Percentiles rank a stretch among this genome's conserved stretches.
phyloP scores from a whole-genome alignment of 2,329 filamentous ascomycete species.

The Lachnellula subtilissima region DNA sequence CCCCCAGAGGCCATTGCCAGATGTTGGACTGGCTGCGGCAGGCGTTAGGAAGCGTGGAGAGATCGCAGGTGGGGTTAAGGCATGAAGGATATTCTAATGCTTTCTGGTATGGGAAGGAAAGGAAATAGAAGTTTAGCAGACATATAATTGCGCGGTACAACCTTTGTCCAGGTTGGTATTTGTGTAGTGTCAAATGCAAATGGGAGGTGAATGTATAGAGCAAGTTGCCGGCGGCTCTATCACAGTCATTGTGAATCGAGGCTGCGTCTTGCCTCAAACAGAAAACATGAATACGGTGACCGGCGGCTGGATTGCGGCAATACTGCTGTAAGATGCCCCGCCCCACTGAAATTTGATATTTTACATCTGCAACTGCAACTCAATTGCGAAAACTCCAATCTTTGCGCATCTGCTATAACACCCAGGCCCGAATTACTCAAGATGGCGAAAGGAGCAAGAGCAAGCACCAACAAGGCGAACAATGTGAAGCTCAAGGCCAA shows the following conservation, averaged over 20 bases:
- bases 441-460: constrained; percentile 86
- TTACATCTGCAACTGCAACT: too few species aligned
- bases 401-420: neutral
- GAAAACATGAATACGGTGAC: too few species aligned
- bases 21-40: too few species aligned
- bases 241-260: neutral
- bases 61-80: constrained; percentile 1
- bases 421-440: constrained; percentile 28
- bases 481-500: constrained; percentile 72
- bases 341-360: too few species aligned
- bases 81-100: constrained; percentile 8
- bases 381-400: neutral
- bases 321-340: too few species aligned
- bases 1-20: constrained; percentile 32
- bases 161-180: neutral
- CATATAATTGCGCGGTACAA: neutral
- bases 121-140: neutral
- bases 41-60: constrained; percentile 1
- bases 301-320: too few species aligned
- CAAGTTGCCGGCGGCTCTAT: neutral
- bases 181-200: neutral
- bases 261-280: neutral
- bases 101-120: neutral
- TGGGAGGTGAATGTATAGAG: neutral
- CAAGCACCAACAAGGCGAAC: constrained; percentile 78